Evolutionary conservation across 148 eudicot genomes (phyloP).

Genomic region (Spergularia marina): DNA sequence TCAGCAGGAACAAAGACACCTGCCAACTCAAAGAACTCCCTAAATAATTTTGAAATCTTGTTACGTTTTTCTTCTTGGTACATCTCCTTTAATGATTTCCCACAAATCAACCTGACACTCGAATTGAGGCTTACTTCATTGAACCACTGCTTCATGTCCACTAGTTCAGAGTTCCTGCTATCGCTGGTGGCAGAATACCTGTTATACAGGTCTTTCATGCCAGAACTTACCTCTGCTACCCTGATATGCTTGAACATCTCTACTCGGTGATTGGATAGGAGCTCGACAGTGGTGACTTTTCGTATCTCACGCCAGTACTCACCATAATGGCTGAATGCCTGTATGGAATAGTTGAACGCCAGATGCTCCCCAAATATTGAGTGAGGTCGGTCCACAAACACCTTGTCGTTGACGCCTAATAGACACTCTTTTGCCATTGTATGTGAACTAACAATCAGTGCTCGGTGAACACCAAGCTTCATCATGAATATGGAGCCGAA

Average conservation of each 20-base stretch:
- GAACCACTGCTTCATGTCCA: conserved; percentile 33
- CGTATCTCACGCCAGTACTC: conserved; percentile 10
- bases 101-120: conserved; percentile 29
- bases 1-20: conserved; percentile 19
- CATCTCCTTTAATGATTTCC: conserved; percentile 23
- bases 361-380: not conserved
- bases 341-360: no score
- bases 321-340: no score
- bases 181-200: no score
- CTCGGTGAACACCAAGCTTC: not conserved
- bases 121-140: conserved; percentile 35
- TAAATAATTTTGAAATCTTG: conserved; percentile 2
- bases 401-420: conserved; percentile 24
- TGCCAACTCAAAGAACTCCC: conserved; percentile 22
- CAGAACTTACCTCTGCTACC: not conserved
- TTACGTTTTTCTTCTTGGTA: conserved; percentile 14
- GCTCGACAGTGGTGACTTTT: not conserved
- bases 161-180: no score
- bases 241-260: not conserved
- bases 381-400: conserved; percentile 25
- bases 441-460: no score
- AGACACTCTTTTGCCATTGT: conserved; percentile 32
- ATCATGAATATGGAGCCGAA: not conserved
- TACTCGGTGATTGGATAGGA: conserved; percentile 2
- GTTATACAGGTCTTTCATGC: conserved; percentile 6